Base-by-base conservation (phyloP, 352 stramenopile genomes). In the Poterioochromonas sp. region DNA sequence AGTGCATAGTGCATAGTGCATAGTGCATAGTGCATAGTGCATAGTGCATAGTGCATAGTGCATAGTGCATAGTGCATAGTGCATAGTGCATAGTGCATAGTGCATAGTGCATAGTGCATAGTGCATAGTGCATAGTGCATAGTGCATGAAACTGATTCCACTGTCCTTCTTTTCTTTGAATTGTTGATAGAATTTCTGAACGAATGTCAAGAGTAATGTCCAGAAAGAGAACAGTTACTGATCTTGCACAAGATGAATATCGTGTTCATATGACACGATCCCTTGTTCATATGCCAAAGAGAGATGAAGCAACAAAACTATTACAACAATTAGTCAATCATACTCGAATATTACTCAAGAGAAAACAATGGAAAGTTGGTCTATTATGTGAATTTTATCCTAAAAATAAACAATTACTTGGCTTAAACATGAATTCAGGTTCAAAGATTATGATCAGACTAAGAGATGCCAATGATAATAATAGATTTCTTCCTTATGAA, bases 391-490 rank as follows among this genome's bases (percentile, higher is more conserved):
- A 84, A 43, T 84, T 84, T 49, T 35, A 80, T 29, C 81, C 81
- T 2, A 62, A 60, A 8, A 80, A 83, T 53, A 5, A 49, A 34
- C 29, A 53, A 8, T 60, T 84, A 32, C 68, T 83, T 37, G 81
- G 81, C 35, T 54, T 84, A 37, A 84, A 84, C 76, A 49, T 84
- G 29, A 84, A 84, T 76, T 0, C 12, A 34, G 68, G 79, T 11
- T 39, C 51, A 12, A 79, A 70, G 29, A 82, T 84, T n/a, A 76
- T 69, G 53, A 79, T 84, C n/a, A 71, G 81, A 62, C 47, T 84
- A 18, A n/a, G 77, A 1, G 71, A 69, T 20, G 26, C 41, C 1
- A 1, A 79, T 3, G 47, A 54, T 32, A 26, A 78, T 12, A 43
- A 65, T 3, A 41, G 8, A 15, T 84, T 84, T 76, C 81, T 81